Base-by-base conservation (phyloP, 2,329 filamentous ascomycete species). In the Daldinia sp. region DNA sequence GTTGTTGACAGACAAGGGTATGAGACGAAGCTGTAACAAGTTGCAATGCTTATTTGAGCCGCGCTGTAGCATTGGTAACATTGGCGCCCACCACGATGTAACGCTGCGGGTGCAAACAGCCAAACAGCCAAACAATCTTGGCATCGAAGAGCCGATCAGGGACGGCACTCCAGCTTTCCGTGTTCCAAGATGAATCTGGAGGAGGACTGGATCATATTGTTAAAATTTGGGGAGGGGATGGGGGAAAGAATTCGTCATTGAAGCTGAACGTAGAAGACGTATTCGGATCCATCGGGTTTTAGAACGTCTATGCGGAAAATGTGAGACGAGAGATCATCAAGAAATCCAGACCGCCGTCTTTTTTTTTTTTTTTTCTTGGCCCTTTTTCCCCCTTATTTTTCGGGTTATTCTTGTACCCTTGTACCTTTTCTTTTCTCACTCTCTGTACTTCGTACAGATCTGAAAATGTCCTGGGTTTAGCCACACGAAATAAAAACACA, bases 21-120 rank as follows among this genome's bases (percentile, higher is more conserved):
- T 71, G 73, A 75, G 72, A 75, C 73, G 65, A 47, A 30, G 70
- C 69, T 74, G 71, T 69, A 69, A 73, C 71, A 56, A 54, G 19
- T 35, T 6, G n/a, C n/a, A 58, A 62, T 67, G 65, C 67, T 68
- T 69, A 60, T 59, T 54, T 67, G 61, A 68, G 66, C 63, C 68
- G 59, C 68, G 29, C 58, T n/a, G 54, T 58, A 32, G 45, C 17
- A 49, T 52, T 32, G 15, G 34, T 11, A 23, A 47, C 32, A 45
- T 39, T 34, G 3, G 60, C 17, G 29, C n/a, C 35, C 6, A 55
- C 49, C 60, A 53, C 64, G 19, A 66, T 67, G 59, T 39, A 48
- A 68, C 65, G 58, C 62, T 64, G 56, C 45, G 52, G 60, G 32
- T 19, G 30, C 25, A 63, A 64, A 63, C 60, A 58, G 39, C 25